Percentiles rank a stretch among this genome's conserved stretches.
Conservation (phyloP, 2,329 filamentous ascomycete genomes). For the Aspergillus carbonarius region DNA sequence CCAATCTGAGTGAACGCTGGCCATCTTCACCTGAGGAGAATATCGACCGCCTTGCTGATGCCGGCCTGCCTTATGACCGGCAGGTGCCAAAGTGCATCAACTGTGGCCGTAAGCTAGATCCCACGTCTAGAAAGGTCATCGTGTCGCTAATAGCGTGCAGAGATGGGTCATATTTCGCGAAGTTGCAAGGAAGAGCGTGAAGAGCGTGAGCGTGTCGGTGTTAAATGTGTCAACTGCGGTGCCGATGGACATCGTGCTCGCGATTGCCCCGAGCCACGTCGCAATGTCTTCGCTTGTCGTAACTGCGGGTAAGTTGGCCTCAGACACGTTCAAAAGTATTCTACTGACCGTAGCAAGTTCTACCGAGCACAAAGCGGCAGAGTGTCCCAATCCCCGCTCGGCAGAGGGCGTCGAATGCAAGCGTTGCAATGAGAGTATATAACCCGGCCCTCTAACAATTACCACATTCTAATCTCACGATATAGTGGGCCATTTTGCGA, state of each 20-base stretch:
- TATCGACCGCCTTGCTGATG: slow-evolving; percentile 50
- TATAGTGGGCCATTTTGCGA: slow-evolving; percentile 47
- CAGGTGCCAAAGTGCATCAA: slow-evolving; percentile 52
- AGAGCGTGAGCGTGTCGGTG: slow-evolving; percentile 40
- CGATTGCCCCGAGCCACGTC: slow-evolving; percentile 44
- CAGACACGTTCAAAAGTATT: not conserved
- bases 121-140: not conserved
- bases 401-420: slow-evolving; percentile 47
- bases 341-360: slow-evolving; percentile 31
- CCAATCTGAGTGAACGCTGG: slow-evolving; percentile 49
- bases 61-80: slow-evolving; percentile 52
- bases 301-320: slow-evolving; percentile 49
- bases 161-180: slow-evolving; percentile 50
- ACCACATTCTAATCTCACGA: not conserved
- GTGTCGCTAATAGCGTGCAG: slow-evolving; percentile 24
- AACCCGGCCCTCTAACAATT: not conserved
- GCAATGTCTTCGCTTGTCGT: slow-evolving; percentile 47
- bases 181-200: slow-evolving; percentile 50
- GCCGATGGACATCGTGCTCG: slow-evolving; percentile 50
- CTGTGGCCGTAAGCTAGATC: slow-evolving; percentile 44
- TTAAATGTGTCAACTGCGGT: slow-evolving; percentile 53
- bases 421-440: slow-evolving; percentile 42
- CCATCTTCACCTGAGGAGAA: slow-evolving; percentile 52
- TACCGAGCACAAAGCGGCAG: slow-evolving; percentile 47
- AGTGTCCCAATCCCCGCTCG: slow-evolving; percentile 49